Conservation (phyloP, 1,284 basidiomycete genomes). For the Moesziomyces antarcticus region DNA sequence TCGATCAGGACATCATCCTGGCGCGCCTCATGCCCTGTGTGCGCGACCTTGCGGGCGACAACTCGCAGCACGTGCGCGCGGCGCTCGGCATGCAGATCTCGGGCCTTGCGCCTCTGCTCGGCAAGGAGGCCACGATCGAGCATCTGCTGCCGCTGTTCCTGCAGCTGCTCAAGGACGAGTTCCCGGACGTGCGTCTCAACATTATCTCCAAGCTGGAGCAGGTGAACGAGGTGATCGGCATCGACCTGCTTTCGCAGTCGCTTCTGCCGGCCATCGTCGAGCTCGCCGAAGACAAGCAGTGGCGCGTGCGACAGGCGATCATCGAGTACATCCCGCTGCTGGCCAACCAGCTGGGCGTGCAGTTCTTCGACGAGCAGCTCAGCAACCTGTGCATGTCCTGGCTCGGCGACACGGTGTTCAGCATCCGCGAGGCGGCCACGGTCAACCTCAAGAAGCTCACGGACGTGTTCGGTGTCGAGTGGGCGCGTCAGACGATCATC, state of each 20-base stretch:
- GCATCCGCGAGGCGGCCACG: slow-evolving; percentile 96
- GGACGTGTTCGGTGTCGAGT: slow-evolving; percentile 98
- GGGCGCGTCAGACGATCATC: slow-evolving; percentile 93
- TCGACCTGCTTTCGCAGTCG: slow-evolving; percentile 93
- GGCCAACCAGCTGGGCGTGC: slow-evolving; percentile 93
- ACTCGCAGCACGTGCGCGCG: slow-evolving; percentile 95
- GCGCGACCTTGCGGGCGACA: slow-evolving; percentile 90
- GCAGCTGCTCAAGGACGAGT: slow-evolving; percentile 96
- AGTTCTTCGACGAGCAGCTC: slow-evolving; percentile 98
- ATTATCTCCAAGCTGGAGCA: slow-evolving; percentile 99
- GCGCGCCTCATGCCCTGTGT: slow-evolving; percentile 95
- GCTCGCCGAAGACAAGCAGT: slow-evolving; percentile 98
- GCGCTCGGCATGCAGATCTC: slow-evolving; percentile 96
- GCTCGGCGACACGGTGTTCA: slow-evolving; percentile 98
- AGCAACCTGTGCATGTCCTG: slow-evolving; percentile 98
- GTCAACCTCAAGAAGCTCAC: slow-evolving; percentile 97
- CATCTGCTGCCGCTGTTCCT: slow-evolving; percentile 96
- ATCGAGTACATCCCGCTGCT: slow-evolving; percentile 98
- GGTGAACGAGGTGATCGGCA: slow-evolving; percentile 96
- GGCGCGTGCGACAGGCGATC: slow-evolving; percentile 99
- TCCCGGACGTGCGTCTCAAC: slow-evolving; percentile 96
- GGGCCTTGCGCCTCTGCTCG: slow-evolving; percentile 94
- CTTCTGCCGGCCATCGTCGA: slow-evolving; percentile 97
- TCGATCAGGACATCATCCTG: slow-evolving; percentile 94
- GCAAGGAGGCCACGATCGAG: slow-evolving; percentile 94